Base-by-base conservation (phyloP, 371 early-diverging fungal species). In the Thermomucor indicae-seudaticae region DNA sequence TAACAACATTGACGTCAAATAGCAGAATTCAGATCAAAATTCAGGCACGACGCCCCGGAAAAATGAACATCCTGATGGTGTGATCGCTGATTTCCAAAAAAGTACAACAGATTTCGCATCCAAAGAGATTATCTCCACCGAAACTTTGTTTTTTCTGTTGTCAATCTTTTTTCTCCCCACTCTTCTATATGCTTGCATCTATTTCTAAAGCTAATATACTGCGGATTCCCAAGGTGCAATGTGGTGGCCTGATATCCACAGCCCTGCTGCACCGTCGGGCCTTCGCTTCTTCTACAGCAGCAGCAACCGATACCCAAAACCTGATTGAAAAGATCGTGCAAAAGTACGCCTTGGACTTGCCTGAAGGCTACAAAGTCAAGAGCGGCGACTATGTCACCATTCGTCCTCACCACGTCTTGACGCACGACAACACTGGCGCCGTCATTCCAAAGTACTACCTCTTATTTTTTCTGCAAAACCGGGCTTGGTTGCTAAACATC, bases 381-480 rank as follows among this genome's bases (percentile, higher is more conserved):
- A 86, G 88, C 60, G 96, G 96, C 24, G 95, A 94, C 67, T 95
- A 93, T 74, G 91, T 97, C 19, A 80, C 86, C 17, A 94, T 97
- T 55, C 83, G 81, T 12, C 97, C 97, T 19, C 84, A 89, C 34
- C 91, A 92, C 63, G 80, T 93, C 25, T 82, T 95, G 78, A 97
- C 97, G 1, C 97, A 97, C 65, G 97, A 97, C 65, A 97, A 97
- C 58, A 94, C 97, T 0, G 95, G 88, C 20, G 93, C 94, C 6
- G 96, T 96, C 32, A 90, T 93, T 51, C 77, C 80, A 50, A 93
- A 93, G 90, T 91, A 73, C 63, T 35, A 7, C 40, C 14, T 25
- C 4, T 53, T 30, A 32, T 32, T 29, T 22, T 24, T 27, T 31
- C 19, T 20, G 20, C 10, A 45, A n/a, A n/a, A n/a, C n/a, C n/a